Evolutionary conservation across 805 yeast species (phyloP), one percentile per base, ranked within the genome.

Genomic region (Kurtzmaniella fragi): DNA sequence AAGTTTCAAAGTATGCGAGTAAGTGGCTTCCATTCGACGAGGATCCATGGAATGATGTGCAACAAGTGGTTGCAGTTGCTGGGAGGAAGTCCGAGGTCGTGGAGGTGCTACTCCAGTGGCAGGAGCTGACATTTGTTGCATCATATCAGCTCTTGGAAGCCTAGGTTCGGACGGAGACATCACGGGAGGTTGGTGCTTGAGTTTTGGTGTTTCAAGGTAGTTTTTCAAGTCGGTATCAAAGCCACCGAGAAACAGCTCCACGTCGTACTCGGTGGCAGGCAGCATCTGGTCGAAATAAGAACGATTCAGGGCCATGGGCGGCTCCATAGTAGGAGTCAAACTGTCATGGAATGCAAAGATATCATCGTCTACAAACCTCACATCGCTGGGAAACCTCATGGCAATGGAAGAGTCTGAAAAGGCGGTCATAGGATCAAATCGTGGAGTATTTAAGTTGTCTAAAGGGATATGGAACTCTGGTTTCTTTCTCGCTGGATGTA

Each of bases 321-420:
- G 65, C 29, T 55, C 55, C 61, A 61, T 57, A 5, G 52, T 46
- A 3, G 67, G 68, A 2, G 68, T 62, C 11, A 61, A 42, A 33
- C 49, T 52, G 36, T 39, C 20, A 27, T 37, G 35, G 44, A 43
- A 15, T 28, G 37, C 14, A 14, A 16, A 31, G 17, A 39, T 38
- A 7, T 39, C 42, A 9, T 39, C 47, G 12, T 32, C 37, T 14
- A 34, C 43, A 29, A 37, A 39, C 20, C 27, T 20, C 16, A 42
- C 29, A 13, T 20, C 34, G 30, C 35, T 45, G 31, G 42, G 45
- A 42, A 28, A 39, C 29, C 37, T 37, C 27, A 40, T 42, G 29
- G 49, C 53, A 23, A 41, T 32, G n/a, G 47, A 53, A 12, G 46
- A 46, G 37, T 42, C 54, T 12, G 52, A 53, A 35, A 56, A 52